A percentile compares a stretch with the other conserved stretches of the same genome.
Conservation (phyloP, 306 rosid species). For the Castanospermum australe region DNA sequence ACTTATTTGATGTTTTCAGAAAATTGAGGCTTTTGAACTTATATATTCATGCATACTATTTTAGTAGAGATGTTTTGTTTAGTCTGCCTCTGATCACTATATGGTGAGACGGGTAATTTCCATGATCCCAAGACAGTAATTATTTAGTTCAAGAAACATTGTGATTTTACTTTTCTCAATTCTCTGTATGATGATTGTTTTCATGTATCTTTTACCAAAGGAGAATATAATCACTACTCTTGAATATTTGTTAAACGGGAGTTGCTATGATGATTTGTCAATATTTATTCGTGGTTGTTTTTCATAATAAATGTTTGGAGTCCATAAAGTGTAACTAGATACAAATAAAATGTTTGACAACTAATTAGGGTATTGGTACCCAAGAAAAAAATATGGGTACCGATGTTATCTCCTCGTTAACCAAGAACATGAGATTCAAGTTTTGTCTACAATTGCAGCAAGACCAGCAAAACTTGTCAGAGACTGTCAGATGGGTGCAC, state of each 20-base stretch:
- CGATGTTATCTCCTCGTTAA: no score
- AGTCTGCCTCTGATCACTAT: background rate
- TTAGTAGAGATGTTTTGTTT: background rate
- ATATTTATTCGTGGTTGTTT: no score
- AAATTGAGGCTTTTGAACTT: slow-evolving; percentile 9
- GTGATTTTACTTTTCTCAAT: background rate
- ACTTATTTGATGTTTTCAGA: background rate
- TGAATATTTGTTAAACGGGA: background rate
- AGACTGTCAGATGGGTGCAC: slow-evolving; percentile 46
- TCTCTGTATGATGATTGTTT: no score
- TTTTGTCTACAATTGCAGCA: slow-evolving; percentile 21
- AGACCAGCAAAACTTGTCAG: slow-evolving; percentile 40
- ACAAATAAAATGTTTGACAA: no score
- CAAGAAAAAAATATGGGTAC: no score
- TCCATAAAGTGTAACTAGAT: no score
- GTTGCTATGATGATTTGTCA: no score
- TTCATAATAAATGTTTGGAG: no score
- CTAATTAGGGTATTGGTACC: no score
- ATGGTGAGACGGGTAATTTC: background rate
- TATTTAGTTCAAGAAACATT: background rate
- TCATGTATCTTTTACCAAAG: no score
- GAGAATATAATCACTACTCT: no score
- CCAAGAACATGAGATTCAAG: background rate
- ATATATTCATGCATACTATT: background rate
- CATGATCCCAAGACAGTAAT: background rate